These are phyloP conservation scores for Mycena filopes DNA, from an alignment of 768 basidiomycete species.

Conservation along the genomic window DNA sequence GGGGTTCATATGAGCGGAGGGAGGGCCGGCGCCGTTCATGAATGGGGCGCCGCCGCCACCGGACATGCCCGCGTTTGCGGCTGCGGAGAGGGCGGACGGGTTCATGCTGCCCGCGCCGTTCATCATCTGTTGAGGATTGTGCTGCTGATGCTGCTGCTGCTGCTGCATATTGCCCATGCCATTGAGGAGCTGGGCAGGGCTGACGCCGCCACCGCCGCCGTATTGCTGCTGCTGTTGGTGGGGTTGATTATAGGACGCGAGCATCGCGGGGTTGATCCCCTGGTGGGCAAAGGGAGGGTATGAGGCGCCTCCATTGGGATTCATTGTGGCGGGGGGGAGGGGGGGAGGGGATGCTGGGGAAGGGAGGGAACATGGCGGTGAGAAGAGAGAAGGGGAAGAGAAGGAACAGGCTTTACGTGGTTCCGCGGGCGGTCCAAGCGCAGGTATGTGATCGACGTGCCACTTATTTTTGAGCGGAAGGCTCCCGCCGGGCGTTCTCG, in stretches of 20 bases:
- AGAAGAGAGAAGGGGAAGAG: neutral
- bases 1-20: constrained; percentile 6
- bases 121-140: constrained; percentile 25
- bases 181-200: constrained; percentile 29
- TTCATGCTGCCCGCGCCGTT: constrained; percentile 26
- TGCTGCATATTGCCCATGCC: constrained; percentile 28
- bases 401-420: neutral
- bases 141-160: constrained; percentile 29
- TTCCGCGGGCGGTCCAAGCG: constrained; percentile 28
- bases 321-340: constrained; percentile 15
- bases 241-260: constrained; percentile 27
- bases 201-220: constrained; percentile 20
- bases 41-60: constrained; percentile 12
- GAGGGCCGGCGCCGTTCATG: constrained; percentile 11
- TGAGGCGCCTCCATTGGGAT: constrained; percentile 19
- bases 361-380: constrained; percentile 7
- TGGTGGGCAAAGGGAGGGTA: constrained; percentile 22
- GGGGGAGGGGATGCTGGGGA: constrained; percentile 1
- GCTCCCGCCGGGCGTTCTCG: constrained; percentile 1
- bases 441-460: constrained; percentile 17
- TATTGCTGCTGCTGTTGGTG: constrained; percentile 23
- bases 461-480: constrained; percentile 17
- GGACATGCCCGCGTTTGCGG: constrained; percentile 15
- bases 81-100: constrained; percentile 25
- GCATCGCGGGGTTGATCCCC: constrained; percentile 34